phyloP scores from a whole-genome alignment of 805 yeast genomes.

The Saccharomycopsis capsularis region DNA sequence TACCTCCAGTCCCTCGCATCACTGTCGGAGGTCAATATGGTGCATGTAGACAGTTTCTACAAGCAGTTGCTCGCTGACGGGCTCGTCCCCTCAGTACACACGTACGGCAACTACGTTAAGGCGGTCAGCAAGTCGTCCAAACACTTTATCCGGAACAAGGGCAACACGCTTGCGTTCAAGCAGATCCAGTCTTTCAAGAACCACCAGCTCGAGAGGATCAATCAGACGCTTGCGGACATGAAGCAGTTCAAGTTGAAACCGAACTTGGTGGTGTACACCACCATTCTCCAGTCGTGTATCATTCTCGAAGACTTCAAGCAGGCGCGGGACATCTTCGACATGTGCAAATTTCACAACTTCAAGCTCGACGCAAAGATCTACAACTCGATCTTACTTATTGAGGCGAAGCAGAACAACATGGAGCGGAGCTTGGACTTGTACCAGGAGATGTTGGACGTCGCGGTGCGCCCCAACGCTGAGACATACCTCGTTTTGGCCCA shows the following conservation, averaged over 20 bases:
- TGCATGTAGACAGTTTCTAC: slow-evolving; percentile 30
- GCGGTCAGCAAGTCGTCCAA: slow-evolving; percentile 35
- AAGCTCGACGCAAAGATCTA: slow-evolving; percentile 66
- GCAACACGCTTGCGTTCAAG: slow-evolving; percentile 3
- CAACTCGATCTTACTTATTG: slow-evolving; percentile 61
- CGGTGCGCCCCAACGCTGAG: slow-evolving; percentile 34
- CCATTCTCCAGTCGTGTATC: slow-evolving; percentile 55
- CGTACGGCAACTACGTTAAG: slow-evolving; percentile 37
- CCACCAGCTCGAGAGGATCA: slow-evolving; percentile 31
- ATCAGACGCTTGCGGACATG: slow-evolving; percentile 35
- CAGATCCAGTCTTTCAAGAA: slow-evolving; percentile 10
- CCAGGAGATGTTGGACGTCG: slow-evolving; percentile 50
- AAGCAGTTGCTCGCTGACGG: slow-evolving; percentile 25
- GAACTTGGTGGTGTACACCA: slow-evolving; percentile 42
- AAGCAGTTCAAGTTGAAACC: slow-evolving; percentile 35
- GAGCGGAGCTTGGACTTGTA: slow-evolving; percentile 73
- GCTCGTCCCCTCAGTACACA: slow-evolving; percentile 28
- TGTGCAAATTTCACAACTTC: slow-evolving; percentile 69
- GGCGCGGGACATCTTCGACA: slow-evolving; percentile 70
- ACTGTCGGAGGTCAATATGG: slow-evolving; percentile 22
- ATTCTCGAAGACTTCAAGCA: slow-evolving; percentile 44
- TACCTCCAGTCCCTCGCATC: slow-evolving; percentile 32
- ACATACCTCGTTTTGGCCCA: slow-evolving; percentile 54
- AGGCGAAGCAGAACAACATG: slow-evolving; percentile 53
- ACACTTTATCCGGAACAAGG: slow-evolving; percentile 19